A percentile compares a stretch with the other conserved stretches of the same genome.
These are phyloP conservation scores for Penicillium janthinellum DNA, from an alignment of 2,329 filamentous ascomycete species.

Conservation along the genomic window DNA sequence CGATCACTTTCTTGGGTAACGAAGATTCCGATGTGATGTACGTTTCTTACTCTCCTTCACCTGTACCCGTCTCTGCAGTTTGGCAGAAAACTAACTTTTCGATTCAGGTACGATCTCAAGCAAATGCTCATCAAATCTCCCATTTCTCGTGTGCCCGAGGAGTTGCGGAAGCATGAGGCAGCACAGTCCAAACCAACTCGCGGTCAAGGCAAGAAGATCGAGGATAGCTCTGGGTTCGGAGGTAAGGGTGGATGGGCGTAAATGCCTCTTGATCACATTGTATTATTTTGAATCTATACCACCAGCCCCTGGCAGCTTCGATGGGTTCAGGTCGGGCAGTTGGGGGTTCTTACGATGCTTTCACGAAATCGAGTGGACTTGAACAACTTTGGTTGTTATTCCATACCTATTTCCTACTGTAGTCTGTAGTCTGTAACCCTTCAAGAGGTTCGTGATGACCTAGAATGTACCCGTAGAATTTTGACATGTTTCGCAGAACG, in stretches of 20 bases:
- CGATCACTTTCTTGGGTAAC: constrained; percentile 90
- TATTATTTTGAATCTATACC: constrained; percentile 14
- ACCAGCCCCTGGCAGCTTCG: not conserved
- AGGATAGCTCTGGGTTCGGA: constrained; percentile 43
- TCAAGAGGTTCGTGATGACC: too few relatives aligned
- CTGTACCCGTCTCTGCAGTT: not conserved
- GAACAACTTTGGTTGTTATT: not conserved
- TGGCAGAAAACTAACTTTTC: constrained; percentile 17
- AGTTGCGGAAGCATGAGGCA: constrained; percentile 83
- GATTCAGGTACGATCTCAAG: constrained; percentile 73
- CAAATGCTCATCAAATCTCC: constrained; percentile 92
- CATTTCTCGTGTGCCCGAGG: constrained; percentile 87
- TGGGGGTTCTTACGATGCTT: not conserved
- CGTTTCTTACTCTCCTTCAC: constrained; percentile 24
- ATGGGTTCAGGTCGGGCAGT: not conserved
- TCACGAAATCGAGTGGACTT: not conserved
- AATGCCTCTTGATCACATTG: not conserved
- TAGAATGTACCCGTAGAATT: too few relatives aligned
- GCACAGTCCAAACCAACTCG: constrained; percentile 77
- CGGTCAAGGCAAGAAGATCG: constrained; percentile 51
- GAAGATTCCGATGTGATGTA: constrained; percentile 89
- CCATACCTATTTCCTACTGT: too few relatives aligned
- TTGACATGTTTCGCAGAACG: too few relatives aligned
- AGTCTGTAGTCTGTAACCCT: too few relatives aligned
- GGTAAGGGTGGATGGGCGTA: constrained; percentile 40